Evolutionary conservation across 345 rosid genomes (phyloP).

Genomic region (Mercurialis annua): DNA sequence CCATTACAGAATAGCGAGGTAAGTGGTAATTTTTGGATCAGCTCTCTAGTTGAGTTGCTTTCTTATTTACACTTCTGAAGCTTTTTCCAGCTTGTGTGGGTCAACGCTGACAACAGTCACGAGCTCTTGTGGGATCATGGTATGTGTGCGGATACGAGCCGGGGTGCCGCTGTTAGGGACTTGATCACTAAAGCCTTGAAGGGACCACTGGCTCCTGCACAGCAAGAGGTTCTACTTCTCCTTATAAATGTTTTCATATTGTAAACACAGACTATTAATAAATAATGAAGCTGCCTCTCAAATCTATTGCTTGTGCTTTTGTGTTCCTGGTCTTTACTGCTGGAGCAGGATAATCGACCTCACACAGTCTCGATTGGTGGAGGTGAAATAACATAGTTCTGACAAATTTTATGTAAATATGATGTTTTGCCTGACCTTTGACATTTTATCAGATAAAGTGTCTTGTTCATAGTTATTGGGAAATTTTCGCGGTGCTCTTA

Average conservation of each 20-base stretch:
- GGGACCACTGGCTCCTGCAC: constrained; percentile 74
- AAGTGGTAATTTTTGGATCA: constrained; percentile 8
- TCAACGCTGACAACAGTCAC: constrained; percentile 87
- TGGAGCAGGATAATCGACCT: background rate
- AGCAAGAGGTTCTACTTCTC: constrained; percentile 56
- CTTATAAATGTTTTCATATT: background rate
- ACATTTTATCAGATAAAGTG: background rate
- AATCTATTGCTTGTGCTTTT: background rate
- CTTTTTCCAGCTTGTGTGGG: constrained; percentile 74
- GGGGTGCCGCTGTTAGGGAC: constrained; percentile 85
- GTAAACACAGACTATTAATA: background rate
- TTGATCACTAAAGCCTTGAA: constrained; percentile 78
- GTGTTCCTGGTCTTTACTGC: no score
- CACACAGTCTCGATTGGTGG: background rate
- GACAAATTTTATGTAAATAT: background rate
- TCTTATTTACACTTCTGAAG: constrained; percentile 14
- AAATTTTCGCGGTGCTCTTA: background rate
- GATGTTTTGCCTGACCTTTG: background rate
- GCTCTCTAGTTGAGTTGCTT: constrained; percentile 7
- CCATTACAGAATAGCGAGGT: constrained; percentile 86
- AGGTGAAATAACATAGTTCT: background rate
- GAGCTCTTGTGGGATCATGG: constrained; percentile 97
- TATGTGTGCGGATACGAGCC: constrained; percentile 99
- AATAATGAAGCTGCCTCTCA: background rate
- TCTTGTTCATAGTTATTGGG: background rate